Base-by-base conservation (phyloP, 768 basidiomycete species). In the Leccinum sublutescens region DNA sequence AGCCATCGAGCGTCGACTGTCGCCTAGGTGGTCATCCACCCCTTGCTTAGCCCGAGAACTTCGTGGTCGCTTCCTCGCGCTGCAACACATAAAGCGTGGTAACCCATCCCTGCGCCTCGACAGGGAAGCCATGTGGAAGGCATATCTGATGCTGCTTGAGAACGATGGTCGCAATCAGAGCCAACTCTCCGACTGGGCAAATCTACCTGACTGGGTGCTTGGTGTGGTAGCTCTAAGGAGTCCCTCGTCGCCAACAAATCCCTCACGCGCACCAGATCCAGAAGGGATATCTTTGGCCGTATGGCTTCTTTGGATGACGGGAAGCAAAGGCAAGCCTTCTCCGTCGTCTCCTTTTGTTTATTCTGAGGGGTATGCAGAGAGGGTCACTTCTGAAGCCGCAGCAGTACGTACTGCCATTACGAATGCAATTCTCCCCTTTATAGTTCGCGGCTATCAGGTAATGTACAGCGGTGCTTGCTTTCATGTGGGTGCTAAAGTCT, bases 141-240 rank as follows among this genome's bases (percentile, higher is more conserved):
- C 74, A 11, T 84, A 81, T 61, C 57, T 84, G 36, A 83, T 85
- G 82, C 62, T 84, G 50, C 68, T 79, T 23, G 84, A 85, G 68
- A 78, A 80, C 49, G 82, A 82, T 54, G 79, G 79, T 21, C 68
- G 69, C 59, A 84, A 84, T 58, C 71, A 75, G 54, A 61, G 63
- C 1, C 83, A 82, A 47, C 72, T 84, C 19, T 50, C 73, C 21
- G 58, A 66, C 21, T 82, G 79, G 77, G 81, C 81, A 43, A 65
- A 64, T 47, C 58, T 81, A 3, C 62, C 69, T 2, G 60, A 61
- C 15, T 74, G 71, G 68, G 50, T 71, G 2, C n/a, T 64, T 6
- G 65, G 60, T 8, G 67, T 59, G 33, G 50, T 61, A 8, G 57
- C 54, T 25, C 50, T 62, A 2, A 63, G 65, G 52, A 62, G 54